Percentiles rank a stretch among this genome's conserved stretches.
phyloP scores from a whole-genome alignment of 306 rosid species.

The Corylus americana region DNA sequence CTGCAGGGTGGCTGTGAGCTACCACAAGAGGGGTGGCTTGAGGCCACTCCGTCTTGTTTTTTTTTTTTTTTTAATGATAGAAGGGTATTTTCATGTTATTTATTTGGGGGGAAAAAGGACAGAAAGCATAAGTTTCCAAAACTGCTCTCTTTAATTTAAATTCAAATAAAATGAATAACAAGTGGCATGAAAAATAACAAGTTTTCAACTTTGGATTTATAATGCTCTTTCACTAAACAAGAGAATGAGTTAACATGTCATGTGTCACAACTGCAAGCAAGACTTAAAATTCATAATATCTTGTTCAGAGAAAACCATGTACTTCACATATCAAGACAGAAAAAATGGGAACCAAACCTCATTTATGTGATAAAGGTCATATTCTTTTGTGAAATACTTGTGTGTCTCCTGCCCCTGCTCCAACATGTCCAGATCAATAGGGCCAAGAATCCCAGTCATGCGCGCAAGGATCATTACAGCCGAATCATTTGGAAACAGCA shows the following conservation, averaged over 20 bases:
- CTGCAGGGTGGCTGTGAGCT: too few relatives aligned
- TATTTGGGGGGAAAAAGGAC: too few relatives aligned
- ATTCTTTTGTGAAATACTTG: constrained; percentile 88
- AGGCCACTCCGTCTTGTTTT: too few relatives aligned
- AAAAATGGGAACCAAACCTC: constrained; percentile 63
- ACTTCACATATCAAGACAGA: background rate
- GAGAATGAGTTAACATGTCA: constrained; percentile 3
- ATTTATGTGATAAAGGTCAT: constrained; percentile 70
- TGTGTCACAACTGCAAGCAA: background rate
- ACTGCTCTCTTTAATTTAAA: too few relatives aligned
- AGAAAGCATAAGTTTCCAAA: too few relatives aligned
- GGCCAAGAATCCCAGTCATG: constrained; percentile 84
- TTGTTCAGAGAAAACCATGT: background rate
- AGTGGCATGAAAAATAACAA: too few relatives aligned
- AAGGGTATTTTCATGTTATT: too few relatives aligned
- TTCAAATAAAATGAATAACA: too few relatives aligned
- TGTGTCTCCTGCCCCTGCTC: constrained; percentile 77
- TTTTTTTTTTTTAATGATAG: too few relatives aligned
- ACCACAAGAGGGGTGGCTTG: too few relatives aligned
- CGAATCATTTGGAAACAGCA: constrained; percentile 82
- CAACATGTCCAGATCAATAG: constrained; percentile 83
- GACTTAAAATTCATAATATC: background rate
- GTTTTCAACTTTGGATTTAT: background rate
- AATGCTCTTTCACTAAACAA: background rate
- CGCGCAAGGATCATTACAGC: constrained; percentile 80